Evolutionary conservation across 2,329 filamentous ascomycete species (phyloP), one percentile per base, ranked within the genome.

Genomic region (Nemania sp.): DNA sequence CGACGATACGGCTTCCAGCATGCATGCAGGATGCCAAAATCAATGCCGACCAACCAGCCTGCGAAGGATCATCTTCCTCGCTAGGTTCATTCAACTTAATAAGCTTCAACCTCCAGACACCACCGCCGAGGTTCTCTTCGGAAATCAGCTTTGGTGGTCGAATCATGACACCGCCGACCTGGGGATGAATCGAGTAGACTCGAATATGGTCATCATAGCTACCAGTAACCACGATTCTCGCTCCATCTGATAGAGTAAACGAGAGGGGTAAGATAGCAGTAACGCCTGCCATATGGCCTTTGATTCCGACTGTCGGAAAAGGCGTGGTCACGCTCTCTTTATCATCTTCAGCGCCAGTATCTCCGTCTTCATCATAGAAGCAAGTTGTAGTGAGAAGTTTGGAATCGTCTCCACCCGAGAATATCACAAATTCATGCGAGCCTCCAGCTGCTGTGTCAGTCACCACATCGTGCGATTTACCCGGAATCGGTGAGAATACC

Each of bases 21-120:
- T 97, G 89, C 93, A 97, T 97, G 67, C 94, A 97, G 40, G 91
- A 96, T 14, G 87, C 92, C 34, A 97, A 75, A n/a, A 95, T 73
- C 39, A 78, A 68, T 42, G 68, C 60, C 5, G 58, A 67, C 58
- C 66, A 68, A 8, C 39, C 54, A 50, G 39, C 43, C 19, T 40
- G 42, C 19, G 52, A 39, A 34, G 6, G 17, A 33, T 7, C 15
- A 20, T 22, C 43, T 22, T 68, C 71, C 5, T 41, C 56, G n/a
- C 47, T 61, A 15, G 56, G 55, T 15, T 54, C 40, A 17, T 59
- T 63, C 15, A 68, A 47, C 2, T 70, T 66, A 8, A 91, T 72
- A 33, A 88, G 63, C 66, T 89, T 89, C 49, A 97, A 69, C 52
- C 93, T 80, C 91, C 94, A 99, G 2, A 97, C 93, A 1, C 92